These are phyloP conservation scores for Telfairia occidentalis DNA, from an alignment of 331 rosid genomes.

Conservation along the genomic window DNA sequence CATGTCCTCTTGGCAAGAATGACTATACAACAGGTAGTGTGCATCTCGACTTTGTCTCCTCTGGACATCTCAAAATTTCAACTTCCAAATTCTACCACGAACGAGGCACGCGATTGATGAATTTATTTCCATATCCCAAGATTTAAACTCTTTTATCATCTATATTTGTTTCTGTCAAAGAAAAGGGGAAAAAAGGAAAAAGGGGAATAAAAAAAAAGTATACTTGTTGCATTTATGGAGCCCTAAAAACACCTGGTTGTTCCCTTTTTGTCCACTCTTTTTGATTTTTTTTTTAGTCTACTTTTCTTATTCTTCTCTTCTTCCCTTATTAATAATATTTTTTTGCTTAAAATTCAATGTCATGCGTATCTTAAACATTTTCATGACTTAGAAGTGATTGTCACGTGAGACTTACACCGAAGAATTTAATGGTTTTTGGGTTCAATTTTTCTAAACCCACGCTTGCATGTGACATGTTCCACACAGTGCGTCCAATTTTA, in stretches of 20 bases:
- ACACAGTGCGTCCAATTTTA: neutral
- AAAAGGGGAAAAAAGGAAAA: neutral
- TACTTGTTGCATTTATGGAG: neutral
- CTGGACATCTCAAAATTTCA: too few species aligned
- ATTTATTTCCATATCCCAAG: too few species aligned
- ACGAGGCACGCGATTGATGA: too few species aligned
- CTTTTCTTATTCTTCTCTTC: neutral
- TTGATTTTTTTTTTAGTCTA: neutral
- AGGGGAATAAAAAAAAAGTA: neutral
- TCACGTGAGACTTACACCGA: slow-evolving; percentile 1
- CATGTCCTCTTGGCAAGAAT: too few species aligned
- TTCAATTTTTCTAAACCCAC: neutral
- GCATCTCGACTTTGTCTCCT: too few species aligned
- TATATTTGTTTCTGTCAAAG: neutral
- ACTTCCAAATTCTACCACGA: too few species aligned
- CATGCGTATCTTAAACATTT: neutral
- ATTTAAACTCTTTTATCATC: neutral
- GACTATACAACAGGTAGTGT: too few species aligned
- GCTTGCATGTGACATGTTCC: slow-evolving; percentile 11
- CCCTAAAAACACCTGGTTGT: slow-evolving; percentile 10
- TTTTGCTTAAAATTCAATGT: neutral
- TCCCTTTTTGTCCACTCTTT: slow-evolving; percentile 12
- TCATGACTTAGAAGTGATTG: slow-evolving; percentile 1
- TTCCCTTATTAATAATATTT: too few species aligned
- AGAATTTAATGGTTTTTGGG: neutral